Evolutionary conservation across 768 basidiomycete species (phyloP).

Genomic region (Stropharia rugosoannulata): DNA sequence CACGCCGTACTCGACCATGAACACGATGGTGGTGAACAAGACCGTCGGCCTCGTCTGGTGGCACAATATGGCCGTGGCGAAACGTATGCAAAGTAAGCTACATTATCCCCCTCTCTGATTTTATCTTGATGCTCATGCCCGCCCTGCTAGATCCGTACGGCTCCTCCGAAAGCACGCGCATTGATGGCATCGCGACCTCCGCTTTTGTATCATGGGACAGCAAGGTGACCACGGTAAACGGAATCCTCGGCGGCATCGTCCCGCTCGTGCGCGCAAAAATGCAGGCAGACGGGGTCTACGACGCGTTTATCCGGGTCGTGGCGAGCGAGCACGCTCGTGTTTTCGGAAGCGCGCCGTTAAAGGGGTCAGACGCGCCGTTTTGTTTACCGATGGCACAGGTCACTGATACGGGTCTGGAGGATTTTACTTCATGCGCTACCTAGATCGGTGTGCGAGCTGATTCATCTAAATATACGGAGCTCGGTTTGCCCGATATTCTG

Average conservation of each 20-base stretch:
- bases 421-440: conserved; percentile 15
- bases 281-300: conserved; percentile 17
- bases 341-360: conserved; percentile 10
- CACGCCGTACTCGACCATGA: conserved; percentile 23
- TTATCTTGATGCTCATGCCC: background rate
- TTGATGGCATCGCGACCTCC: conserved; percentile 20
- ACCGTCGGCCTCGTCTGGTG: conserved; percentile 20
- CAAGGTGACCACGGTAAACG: conserved; percentile 22
- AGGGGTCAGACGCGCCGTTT: conserved; percentile 10
- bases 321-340: conserved; percentile 13
- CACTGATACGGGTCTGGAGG: conserved; percentile 14
- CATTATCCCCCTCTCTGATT: too few species aligned
- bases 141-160: conserved; percentile 16
- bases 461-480: too few species aligned
- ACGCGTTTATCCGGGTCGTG: conserved; percentile 13
- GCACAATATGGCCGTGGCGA: conserved; percentile 20
- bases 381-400: conserved; percentile 14
- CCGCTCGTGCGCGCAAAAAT: conserved; percentile 18
- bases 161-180: conserved; percentile 21
- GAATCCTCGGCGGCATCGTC: conserved; percentile 19
- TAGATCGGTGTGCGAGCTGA: background rate
- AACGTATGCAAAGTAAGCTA: conserved; percentile 21
- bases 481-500: too few species aligned
- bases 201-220: conserved; percentile 26
- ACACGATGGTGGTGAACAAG: conserved; percentile 21